Evolutionary conservation across 2,329 filamentous ascomycete genomes (phyloP), one percentile per base, ranked within the genome.

Genomic region (Neoarthrinium moseri): DNA sequence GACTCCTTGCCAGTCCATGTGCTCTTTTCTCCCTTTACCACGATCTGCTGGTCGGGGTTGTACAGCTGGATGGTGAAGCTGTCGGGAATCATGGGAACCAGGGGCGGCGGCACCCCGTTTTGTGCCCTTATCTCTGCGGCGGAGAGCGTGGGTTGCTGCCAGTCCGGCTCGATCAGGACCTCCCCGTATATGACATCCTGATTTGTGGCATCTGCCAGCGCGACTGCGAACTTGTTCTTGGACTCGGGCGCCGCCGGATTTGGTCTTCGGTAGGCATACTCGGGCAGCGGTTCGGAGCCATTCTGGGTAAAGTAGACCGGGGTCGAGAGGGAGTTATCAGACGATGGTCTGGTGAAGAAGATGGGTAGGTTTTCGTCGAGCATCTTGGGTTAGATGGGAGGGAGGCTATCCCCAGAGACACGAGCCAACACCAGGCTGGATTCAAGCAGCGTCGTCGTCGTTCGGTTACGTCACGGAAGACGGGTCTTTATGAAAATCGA

Each of bases 331-430:
- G 77, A 71, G 57, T 77, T 75, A 46, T 80, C 74, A 47, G 75
- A 67, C 26, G 73, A 73, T 17, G 70, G 67, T 52, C 72, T 75
- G 62, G 78, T 77, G 56, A 71, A 76, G 60, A 82, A 84, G 35
- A 78, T 90, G 46, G 91, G 91, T n/a, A 96, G 81, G 67, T 91
- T 95, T 66, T 95, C 89, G 83, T 96, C 91, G 59, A 95, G 80
- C 91, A 96, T 96, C 47, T 44, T 35, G 8, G 30, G 20, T 23
- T 26, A 21, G 21, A 20, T 29, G 38, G 23, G 18, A 26, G 8
- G n/a, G n/a, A n/a, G n/a, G n/a, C n/a, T 34, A 17, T 12, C n/a
- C 13, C 32, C 13, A 15, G 18, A 34, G n/a, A 12, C 13, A 34
- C 7, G 10, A 15, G n/a, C 26, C 26, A 29, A 29, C 8, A 29